Percentiles rank a stretch among this genome's conserved stretches.
Evolutionary conservation across 2,329 filamentous ascomycete genomes (phyloP).

Genomic region (Epicoccum sorghinum): DNA sequence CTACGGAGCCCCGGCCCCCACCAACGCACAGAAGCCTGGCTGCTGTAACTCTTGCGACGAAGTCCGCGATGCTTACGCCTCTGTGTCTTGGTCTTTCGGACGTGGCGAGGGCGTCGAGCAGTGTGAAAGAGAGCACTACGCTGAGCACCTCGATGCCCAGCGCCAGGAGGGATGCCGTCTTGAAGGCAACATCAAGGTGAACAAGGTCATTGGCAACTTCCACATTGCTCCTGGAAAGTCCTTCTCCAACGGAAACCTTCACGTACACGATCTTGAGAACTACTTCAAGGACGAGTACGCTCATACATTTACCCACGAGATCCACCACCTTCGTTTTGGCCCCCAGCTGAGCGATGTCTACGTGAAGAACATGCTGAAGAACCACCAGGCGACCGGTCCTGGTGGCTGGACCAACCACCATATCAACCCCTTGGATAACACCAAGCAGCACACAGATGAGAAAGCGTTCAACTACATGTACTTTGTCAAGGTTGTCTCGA

Average conservation of each 20-base stretch:
- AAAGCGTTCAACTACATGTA: constrained; percentile 97
- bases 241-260: constrained; percentile 96
- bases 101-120: constrained; percentile 92
- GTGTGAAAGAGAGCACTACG: constrained; percentile 93
- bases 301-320: constrained; percentile 87
- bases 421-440: constrained; percentile 85
- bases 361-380: constrained; percentile 46
- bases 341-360: constrained; percentile 83
- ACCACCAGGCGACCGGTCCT: constrained; percentile 60
- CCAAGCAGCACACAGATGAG: constrained; percentile 77
- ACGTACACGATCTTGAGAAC: constrained; percentile 96
- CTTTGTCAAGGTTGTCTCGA: constrained; percentile 97
- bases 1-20: constrained; percentile 80
- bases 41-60: constrained; percentile 98
- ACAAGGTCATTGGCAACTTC: constrained; percentile 99
- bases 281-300: constrained; percentile 76
- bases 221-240: constrained; percentile 95
- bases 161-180: constrained; percentile 92
- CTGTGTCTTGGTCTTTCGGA: constrained; percentile 91
- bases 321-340: constrained; percentile 91
- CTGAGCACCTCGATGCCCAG: constrained; percentile 84
- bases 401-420: constrained; percentile 84
- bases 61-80: constrained; percentile 91
- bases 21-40: constrained; percentile 75
- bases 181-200: constrained; percentile 89